Evolutionary conservation across 768 basidiomycete genomes (phyloP).

Genomic region (Suillus subluteus): DNA sequence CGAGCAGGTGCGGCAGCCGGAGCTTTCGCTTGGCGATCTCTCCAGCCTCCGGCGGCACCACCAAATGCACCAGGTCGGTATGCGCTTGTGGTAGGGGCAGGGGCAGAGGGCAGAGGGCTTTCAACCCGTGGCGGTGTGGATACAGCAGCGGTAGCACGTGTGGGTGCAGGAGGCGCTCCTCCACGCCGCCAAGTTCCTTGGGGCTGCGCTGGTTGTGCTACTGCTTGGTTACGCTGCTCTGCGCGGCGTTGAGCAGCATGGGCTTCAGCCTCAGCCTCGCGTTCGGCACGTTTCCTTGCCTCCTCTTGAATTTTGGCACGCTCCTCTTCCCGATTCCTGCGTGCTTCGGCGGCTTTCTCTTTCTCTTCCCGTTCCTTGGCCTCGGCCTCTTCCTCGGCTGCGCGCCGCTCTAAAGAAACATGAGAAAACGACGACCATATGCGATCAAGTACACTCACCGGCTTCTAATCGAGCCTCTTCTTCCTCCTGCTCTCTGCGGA

Average conservation of each 20-base stretch:
- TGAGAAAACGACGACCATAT: conserved; percentile 12
- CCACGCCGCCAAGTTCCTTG: conserved; percentile 26
- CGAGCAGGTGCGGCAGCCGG: conserved; percentile 36
- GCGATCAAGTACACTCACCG: conserved; percentile 44
- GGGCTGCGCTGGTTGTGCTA: conserved; percentile 24
- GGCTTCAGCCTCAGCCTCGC: conserved; percentile 73
- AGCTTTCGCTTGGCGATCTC: conserved; percentile 54
- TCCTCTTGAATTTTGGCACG: conserved; percentile 55
- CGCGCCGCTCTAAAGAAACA: conserved; percentile 49
- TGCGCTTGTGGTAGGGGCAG: conserved; percentile 36
- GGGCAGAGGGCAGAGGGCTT: conserved; percentile 50
- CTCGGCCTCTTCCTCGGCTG: conserved; percentile 58
- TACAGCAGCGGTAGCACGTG: conserved; percentile 28
- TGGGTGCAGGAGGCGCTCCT: conserved; percentile 23
- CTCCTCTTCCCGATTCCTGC: conserved; percentile 56
- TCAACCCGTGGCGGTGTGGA: conserved; percentile 52
- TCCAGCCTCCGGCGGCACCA: conserved; percentile 55
- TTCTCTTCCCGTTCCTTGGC: conserved; percentile 65
- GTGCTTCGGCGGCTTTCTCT: conserved; percentile 52
- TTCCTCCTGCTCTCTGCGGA: conserved; percentile 36
- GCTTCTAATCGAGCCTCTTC: conserved; percentile 50
- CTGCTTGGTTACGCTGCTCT: conserved; percentile 34
- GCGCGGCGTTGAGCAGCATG: conserved; percentile 44
- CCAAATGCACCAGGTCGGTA: conserved; percentile 46
- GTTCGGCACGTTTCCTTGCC: conserved; percentile 60